Evolutionary conservation across 192 early-diverging fungal genomes (phyloP), one percentile per base, ranked within the genome.

Genomic region (Rhizophlyctis rosea): DNA sequence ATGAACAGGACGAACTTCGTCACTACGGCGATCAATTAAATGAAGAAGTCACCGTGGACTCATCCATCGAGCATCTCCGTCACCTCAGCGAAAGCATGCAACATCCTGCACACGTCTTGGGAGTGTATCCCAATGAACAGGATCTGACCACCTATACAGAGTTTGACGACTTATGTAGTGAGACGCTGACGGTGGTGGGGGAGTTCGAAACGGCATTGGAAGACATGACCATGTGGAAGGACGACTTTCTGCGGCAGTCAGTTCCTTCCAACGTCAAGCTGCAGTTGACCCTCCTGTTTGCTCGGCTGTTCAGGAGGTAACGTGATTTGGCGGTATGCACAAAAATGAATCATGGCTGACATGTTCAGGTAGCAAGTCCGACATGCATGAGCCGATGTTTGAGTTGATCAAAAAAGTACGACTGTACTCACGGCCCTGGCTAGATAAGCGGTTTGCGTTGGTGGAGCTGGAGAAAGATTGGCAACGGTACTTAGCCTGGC

Each of bases 161-260:
- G 28, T 83, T 83, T 69, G 73, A 80, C 48, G 44, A 61, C 16
- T 34, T 72, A 14, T 77, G 75, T 57, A 76, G 80, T 51, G 76
- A 83, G 35, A 30, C 80, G 16, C 34, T 80, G 52, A 35, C 31
- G 27, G 63, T 57, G 0, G 24, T 80, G 48, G 78, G 71, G 5
- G 77, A 83, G 28, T 72, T 83, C 32, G 81, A 83, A 50, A 62
- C 71, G 14, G 54, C 76, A 0, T 49, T 83, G 47, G 81, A 83
- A 51, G 81, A 83, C 39, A 64, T 83, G 63, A 80, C 72, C 9
- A 67, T 68, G 16, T 83, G 81, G 81, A 83, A 83, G 54, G 74
- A 83, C 49, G 78, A 72, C 31, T 80, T 83, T 54, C 35, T 80
- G 34, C 75, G 64, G 24, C 70, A 73, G 56, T 68, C 71, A 33